phyloP scores from a whole-genome alignment of 2,329 filamentous ascomycete species.

The Venturia pyrina region DNA sequence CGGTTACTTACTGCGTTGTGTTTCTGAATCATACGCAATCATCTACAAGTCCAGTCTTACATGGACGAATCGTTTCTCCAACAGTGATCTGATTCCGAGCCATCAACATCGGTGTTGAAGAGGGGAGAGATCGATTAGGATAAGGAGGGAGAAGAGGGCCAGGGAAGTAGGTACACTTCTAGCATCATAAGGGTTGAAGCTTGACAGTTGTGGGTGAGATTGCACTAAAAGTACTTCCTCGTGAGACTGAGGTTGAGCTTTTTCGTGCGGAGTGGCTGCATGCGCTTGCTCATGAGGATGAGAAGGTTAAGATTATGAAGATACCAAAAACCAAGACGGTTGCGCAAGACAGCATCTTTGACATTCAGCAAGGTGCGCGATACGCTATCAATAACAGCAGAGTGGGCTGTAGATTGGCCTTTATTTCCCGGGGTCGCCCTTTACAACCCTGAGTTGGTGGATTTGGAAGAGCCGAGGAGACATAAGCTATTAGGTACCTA shows the following conservation, averaged over 20 bases:
- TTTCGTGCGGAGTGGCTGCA: neutral
- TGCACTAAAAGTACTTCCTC: neutral
- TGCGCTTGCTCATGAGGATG: neutral
- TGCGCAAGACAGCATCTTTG: neutral
- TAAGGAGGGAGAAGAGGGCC: neutral
- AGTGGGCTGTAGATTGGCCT: neutral
- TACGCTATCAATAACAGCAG: constrained; percentile 1
- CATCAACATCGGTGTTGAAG: neutral
- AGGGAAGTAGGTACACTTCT: neutral
- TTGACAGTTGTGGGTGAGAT: neutral
- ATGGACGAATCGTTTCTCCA: neutral
- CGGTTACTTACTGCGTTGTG: neutral
- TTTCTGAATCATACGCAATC: neutral
- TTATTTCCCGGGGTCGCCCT: neutral
- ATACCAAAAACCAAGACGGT: neutral
- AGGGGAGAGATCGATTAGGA: neutral
- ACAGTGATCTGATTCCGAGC: neutral
- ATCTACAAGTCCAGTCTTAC: neutral
- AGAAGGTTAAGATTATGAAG: neutral
- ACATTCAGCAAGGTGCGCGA: neutral
- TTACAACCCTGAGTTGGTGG: constrained; percentile 1
- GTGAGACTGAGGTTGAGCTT: neutral
- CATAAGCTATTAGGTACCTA: neutral
- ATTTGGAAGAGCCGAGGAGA: neutral
- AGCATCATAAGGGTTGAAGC: neutral